Evolutionary conservation across 2,329 filamentous ascomycete genomes (phyloP).

Genomic region (Arthrinium phaeospermum): DNA sequence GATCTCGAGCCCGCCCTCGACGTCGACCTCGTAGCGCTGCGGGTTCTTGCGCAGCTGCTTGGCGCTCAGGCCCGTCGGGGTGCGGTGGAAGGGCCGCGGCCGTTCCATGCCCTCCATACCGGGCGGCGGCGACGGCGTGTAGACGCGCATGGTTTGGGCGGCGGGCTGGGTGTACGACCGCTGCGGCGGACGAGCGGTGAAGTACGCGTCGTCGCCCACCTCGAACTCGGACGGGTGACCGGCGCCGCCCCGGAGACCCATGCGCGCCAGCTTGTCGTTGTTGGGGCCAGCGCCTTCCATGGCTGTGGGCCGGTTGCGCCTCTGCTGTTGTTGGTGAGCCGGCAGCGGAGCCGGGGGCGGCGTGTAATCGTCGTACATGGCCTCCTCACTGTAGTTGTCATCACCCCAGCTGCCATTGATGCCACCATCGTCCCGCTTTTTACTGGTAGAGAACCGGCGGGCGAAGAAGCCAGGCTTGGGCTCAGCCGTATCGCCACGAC

Average conservation of each 20-base stretch:
- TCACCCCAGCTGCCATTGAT: constrained; percentile 61
- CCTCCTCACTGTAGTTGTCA: constrained; percentile 46
- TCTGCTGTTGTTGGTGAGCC: constrained; percentile 7
- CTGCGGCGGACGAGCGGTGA: constrained; percentile 49
- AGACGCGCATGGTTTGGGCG: constrained; percentile 14
- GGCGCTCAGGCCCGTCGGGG: constrained; percentile 69
- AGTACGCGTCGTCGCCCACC: constrained; percentile 63
- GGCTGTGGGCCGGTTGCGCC: constrained; percentile 22
- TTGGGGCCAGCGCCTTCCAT: constrained; percentile 25
- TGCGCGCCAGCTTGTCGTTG: constrained; percentile 24
- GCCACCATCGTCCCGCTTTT: constrained; percentile 52
- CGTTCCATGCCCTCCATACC: constrained; percentile 18
- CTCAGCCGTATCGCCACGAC: constrained; percentile 56
- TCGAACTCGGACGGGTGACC: constrained; percentile 55
- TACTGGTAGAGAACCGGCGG: constrained; percentile 45
- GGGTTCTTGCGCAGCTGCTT: constrained; percentile 63
- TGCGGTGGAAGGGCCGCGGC: constrained; percentile 63
- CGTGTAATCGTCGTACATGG: constrained; percentile 24
- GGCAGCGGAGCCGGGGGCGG: constrained; percentile 29
- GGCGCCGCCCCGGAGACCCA: constrained; percentile 41
- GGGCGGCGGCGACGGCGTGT: constrained; percentile 21
- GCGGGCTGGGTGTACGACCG: constrained; percentile 35
- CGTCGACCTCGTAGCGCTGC: constrained; percentile 67
- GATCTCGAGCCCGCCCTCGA: constrained; percentile 85
- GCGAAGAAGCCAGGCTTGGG: constrained; percentile 47